These are phyloP conservation scores for Chlorella sp. DNA, from an alignment of 139 green algal species.

Conservation along the genomic window DNA sequence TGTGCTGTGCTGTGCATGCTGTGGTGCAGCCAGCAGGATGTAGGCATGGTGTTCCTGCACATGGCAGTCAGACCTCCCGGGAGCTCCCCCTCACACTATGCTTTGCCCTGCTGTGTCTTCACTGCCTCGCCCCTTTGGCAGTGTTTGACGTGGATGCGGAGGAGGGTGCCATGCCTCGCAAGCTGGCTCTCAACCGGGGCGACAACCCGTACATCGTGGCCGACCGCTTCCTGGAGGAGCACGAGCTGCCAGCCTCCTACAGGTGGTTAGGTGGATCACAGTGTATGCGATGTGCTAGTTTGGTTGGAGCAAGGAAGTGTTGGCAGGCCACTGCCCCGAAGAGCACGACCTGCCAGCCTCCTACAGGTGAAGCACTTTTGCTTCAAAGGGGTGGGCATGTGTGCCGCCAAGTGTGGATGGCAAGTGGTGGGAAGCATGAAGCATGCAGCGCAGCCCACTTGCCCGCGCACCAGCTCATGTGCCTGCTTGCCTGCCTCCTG, in stretches of 20 bases:
- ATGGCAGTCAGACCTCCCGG: too few species aligned
- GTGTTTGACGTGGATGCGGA: conserved; percentile 97
- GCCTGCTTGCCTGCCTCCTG: not conserved
- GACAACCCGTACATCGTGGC: conserved; percentile 95
- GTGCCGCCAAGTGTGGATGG: too few species aligned
- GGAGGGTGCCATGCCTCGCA: conserved; percentile 74
- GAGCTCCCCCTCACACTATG: too few species aligned
- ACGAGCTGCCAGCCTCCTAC: conserved; percentile 84
- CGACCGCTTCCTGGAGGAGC: conserved; percentile 82
- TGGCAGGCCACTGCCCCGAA: too few species aligned
- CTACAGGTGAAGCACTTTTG: too few species aligned
- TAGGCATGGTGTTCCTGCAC: not conserved
- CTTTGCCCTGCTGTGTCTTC: too few species aligned
- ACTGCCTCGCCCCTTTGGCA: not conserved
- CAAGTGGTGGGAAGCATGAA: too few species aligned
- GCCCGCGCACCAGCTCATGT: not conserved
- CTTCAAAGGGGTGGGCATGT: too few species aligned
- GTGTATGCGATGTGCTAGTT: too few species aligned
- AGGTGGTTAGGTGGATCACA: not conserved
- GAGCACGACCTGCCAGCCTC: too few species aligned
- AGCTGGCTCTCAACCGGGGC: conserved; percentile 75
- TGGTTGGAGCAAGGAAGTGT: too few species aligned
- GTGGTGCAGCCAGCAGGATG: not conserved
- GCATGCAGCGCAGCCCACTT: too few species aligned
- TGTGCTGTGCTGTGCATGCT: not conserved